A percentile compares a stretch with the other conserved stretches of the same genome.
These are phyloP conservation scores for Acanthamoeba sp. DNA, from an alignment of 208 protist species.

Conservation along the genomic window DNA sequence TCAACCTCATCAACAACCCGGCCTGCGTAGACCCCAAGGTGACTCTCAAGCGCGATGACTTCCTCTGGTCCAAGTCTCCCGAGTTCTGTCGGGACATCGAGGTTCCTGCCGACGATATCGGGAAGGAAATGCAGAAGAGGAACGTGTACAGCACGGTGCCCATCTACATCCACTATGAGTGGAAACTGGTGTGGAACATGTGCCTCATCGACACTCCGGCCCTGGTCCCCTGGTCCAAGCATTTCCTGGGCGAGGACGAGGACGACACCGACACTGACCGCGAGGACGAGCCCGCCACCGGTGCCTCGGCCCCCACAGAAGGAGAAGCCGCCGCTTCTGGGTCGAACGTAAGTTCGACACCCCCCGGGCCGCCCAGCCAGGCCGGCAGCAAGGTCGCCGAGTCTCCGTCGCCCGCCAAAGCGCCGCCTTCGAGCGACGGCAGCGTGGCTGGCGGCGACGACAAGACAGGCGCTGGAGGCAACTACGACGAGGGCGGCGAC, in stretches of 20 bases:
- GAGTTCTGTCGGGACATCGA: slow-evolving; percentile 40
- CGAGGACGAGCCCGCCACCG: background rate
- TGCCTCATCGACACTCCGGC: slow-evolving; percentile 62
- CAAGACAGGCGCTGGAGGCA: background rate
- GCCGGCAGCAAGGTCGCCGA: too few species aligned
- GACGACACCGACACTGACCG: slow-evolving; percentile 39
- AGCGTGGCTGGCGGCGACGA: background rate
- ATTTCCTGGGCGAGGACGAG: slow-evolving; percentile 1
- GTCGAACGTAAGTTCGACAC: too few species aligned
- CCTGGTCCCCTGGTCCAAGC: background rate
- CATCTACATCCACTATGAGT: slow-evolving; percentile 47
- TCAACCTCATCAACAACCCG: slow-evolving; percentile 58
- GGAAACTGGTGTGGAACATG: slow-evolving; percentile 3
- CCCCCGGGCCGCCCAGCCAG: too few species aligned
- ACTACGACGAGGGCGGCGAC: background rate
- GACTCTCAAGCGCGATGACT: slow-evolving; percentile 20
- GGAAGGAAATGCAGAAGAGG: slow-evolving; percentile 30
- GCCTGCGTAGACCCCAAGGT: slow-evolving; percentile 4
- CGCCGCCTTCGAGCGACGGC: background rate
- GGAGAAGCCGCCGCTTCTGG: background rate
- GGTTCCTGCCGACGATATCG: background rate
- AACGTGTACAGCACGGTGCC: slow-evolving; percentile 31
- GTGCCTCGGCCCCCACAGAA: background rate
- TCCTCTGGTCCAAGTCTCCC: slow-evolving; percentile 33
- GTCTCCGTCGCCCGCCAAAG: slow-evolving; percentile 3